Conservation (phyloP, 331 rosid species). For the Saraca asoca region DNA sequence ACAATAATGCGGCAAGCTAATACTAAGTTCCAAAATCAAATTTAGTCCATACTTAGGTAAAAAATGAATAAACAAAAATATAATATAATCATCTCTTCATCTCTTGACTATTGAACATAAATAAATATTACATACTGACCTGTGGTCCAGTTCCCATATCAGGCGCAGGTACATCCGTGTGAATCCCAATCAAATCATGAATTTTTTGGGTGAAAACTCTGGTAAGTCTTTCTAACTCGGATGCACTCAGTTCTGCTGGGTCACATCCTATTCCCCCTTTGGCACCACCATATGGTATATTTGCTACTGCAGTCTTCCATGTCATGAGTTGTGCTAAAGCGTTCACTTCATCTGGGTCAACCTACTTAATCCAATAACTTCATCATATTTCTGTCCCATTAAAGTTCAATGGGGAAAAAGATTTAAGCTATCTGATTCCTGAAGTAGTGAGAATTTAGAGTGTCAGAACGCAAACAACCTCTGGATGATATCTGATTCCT, state of each 20-base stretch:
- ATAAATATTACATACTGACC: slow-evolving; percentile 38
- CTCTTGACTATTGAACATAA: no score
- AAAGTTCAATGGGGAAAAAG: no score
- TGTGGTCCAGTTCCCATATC: slow-evolving; percentile 72
- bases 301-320: slow-evolving; percentile 71
- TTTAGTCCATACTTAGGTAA: neutral
- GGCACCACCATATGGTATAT: slow-evolving; percentile 72
- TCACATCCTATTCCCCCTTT: slow-evolving; percentile 74
- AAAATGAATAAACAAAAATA: neutral
- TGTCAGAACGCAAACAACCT: slow-evolving; percentile 39
- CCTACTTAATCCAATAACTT: slow-evolving; percentile 32
- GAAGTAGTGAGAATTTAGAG: neutral
- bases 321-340: slow-evolving; percentile 73
- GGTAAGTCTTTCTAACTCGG: slow-evolving; percentile 71
- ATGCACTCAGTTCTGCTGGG: slow-evolving; percentile 51
- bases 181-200: slow-evolving; percentile 65
- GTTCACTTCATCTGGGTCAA: slow-evolving; percentile 69
- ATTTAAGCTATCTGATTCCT: no score
- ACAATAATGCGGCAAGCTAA: neutral
- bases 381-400: no score
- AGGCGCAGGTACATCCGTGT: slow-evolving; percentile 68
- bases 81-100: no score
- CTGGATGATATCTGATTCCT: slow-evolving; percentile 68
- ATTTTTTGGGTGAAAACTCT: slow-evolving; percentile 66
- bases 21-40: neutral